Conservation (phyloP, 805 yeast genomes). For the Yueomyces sinensis region DNA sequence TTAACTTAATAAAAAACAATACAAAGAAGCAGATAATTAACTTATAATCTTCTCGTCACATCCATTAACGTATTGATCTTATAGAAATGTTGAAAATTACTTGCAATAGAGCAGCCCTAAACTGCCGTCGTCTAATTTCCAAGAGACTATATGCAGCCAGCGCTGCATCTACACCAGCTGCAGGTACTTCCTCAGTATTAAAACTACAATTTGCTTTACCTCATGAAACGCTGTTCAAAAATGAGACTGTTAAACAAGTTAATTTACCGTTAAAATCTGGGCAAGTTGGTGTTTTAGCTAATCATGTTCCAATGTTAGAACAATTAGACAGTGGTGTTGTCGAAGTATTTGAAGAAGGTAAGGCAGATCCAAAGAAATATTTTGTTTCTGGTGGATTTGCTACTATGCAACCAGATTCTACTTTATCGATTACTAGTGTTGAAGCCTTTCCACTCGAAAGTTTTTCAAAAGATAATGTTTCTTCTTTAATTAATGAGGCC, state of each 20-base stretch:
- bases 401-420: constrained; percentile 87
- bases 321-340: constrained; percentile 93
- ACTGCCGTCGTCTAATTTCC: neutral
- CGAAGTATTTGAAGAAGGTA: constrained; percentile 71
- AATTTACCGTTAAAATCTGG: constrained; percentile 94
- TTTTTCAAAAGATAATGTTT: constrained; percentile 69
- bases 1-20: too few species aligned
- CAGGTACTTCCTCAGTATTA: constrained; percentile 53
- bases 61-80: too few species aligned
- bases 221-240: constrained; percentile 52
- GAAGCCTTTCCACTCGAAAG: constrained; percentile 91
- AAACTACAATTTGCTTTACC: constrained; percentile 88
- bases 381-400: constrained; percentile 96
- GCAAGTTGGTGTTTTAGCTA: constrained; percentile 91
- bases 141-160: neutral
- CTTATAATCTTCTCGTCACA: too few species aligned
- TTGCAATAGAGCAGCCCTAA: too few species aligned
- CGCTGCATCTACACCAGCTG: constrained; percentile 71
- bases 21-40: too few species aligned
- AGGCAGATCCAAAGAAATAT: constrained; percentile 54
- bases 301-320: constrained; percentile 95
- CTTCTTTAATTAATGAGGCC: constrained; percentile 78
- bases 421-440: constrained; percentile 79
- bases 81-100: too few species aligned
- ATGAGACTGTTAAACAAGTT: constrained; percentile 49